Percentiles rank a stretch among this genome's conserved stretches.
Conservation (phyloP, 352 stramenopile genomes). For the Thalassiosira oceanica region DNA sequence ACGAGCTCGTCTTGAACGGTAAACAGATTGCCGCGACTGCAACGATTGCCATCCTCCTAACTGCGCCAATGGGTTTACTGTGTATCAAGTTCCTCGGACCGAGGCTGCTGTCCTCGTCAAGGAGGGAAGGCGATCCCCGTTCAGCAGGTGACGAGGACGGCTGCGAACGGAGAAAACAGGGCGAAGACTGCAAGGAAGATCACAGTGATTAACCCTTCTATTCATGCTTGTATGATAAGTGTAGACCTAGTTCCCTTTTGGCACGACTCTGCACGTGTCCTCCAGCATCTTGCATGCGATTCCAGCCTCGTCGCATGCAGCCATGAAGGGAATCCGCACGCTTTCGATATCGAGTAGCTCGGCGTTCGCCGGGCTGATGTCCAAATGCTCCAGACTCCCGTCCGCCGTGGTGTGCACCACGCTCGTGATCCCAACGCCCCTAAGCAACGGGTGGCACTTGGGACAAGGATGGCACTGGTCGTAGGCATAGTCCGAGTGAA, state of each 20-base stretch:
- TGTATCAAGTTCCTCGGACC: constrained; percentile 24
- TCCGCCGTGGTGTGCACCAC: constrained; percentile 30
- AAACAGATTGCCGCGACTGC: constrained; percentile 33
- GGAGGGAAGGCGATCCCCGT: too few species aligned
- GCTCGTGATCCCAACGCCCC: constrained; percentile 30
- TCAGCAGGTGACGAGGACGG: too few species aligned
- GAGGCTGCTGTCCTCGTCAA: constrained; percentile 17
- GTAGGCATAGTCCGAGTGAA: constrained; percentile 37
- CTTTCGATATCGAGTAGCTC: constrained; percentile 23
- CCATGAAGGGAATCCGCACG: constrained; percentile 21
- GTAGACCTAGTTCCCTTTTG: too few species aligned
- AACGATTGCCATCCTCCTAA: constrained; percentile 55
- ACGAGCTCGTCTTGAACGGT: constrained; percentile 21
- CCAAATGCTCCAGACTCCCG: constrained; percentile 16
- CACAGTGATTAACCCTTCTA: too few species aligned
- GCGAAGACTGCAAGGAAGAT: too few species aligned
- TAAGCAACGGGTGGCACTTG: constrained; percentile 34
- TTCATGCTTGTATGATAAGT: too few species aligned
- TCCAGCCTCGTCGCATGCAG: constrained; percentile 25
- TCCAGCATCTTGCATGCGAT: constrained; percentile 24
- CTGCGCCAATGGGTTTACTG: constrained; percentile 46
- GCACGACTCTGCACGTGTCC: too few species aligned
- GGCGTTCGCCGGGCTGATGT: constrained; percentile 11
- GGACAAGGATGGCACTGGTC: constrained; percentile 38
- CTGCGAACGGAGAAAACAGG: too few species aligned